A percentile compares a stretch with the other conserved stretches of the same genome.
Conservation (phyloP, 352 stramenopile species). For the Pythium brassicae region DNA sequence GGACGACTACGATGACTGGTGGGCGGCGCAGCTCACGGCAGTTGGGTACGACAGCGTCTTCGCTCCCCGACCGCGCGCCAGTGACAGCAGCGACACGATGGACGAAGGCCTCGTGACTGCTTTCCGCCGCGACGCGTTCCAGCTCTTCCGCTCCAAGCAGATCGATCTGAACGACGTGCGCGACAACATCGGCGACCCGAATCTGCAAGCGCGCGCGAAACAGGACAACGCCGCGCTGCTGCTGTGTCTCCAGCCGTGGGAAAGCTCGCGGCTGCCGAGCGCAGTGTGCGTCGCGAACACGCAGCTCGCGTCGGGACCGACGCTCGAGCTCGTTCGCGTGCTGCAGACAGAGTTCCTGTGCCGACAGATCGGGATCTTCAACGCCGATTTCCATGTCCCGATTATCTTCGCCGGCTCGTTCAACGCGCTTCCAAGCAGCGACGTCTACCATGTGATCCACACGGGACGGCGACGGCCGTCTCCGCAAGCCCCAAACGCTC, state of each 20-base stretch:
- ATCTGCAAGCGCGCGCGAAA: conserved; percentile 34
- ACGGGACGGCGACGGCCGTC: conserved; percentile 48
- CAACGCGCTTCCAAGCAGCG: conserved; percentile 69
- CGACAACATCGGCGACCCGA: conserved; percentile 30
- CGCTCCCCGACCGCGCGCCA: conserved; percentile 19
- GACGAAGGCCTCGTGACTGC: conserved; percentile 79
- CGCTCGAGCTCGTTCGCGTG: conserved; percentile 55
- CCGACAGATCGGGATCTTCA: conserved; percentile 65
- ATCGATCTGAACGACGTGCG: conserved; percentile 62
- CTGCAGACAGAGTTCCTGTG: conserved; percentile 71
- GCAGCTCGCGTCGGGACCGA: conserved; percentile 26
- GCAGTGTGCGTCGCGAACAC: conserved; percentile 67
- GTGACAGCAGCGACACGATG: conserved; percentile 11
- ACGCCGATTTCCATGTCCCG: conserved; percentile 78
- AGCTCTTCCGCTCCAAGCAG: conserved; percentile 61
- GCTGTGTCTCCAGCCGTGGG: conserved; percentile 78
- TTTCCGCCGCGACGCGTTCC: conserved; percentile 69
- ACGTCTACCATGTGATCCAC: conserved; percentile 77
- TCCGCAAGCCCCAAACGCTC: conserved; percentile 33
- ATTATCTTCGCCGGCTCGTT: conserved; percentile 81
- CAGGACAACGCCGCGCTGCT: conserved; percentile 78
- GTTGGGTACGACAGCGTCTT: conserved; percentile 85
- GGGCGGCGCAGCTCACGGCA: conserved; percentile 50
- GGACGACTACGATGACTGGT: conserved; percentile 87
- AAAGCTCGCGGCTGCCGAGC: conserved; percentile 55